A percentile compares a stretch with the other conserved stretches of the same genome.
These are phyloP conservation scores for Cyclotella cryptica DNA, from an alignment of 108 stramenopile genomes.

Conservation along the genomic window DNA sequence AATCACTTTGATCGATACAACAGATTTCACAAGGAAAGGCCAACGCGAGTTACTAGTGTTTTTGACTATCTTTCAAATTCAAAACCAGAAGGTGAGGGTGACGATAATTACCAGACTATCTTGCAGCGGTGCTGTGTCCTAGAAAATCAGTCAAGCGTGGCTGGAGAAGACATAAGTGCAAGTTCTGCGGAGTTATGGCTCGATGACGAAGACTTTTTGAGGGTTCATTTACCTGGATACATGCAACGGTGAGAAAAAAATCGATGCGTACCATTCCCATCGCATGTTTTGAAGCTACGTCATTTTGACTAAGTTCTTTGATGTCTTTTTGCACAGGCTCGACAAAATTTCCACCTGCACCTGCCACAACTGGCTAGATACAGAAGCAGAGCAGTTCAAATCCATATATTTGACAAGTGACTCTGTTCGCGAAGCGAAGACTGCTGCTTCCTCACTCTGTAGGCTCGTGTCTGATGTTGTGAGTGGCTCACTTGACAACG, in stretches of 20 bases:
- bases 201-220: conserved; percentile 49
- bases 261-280: too few relatives aligned
- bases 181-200: conserved; percentile 26
- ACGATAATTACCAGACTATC: conserved; percentile 29
- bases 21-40: conserved; percentile 55
- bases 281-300: neutral
- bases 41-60: conserved; percentile 39
- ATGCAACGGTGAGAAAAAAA: conserved; percentile 46
- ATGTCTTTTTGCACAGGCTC: conserved; percentile 14
- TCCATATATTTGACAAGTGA: conserved; percentile 63
- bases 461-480: conserved; percentile 50
- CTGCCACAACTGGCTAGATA: conserved; percentile 48
- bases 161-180: neutral
- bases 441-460: conserved; percentile 61
- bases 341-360: conserved; percentile 44
- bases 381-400: conserved; percentile 63
- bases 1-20: conserved; percentile 57
- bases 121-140: conserved; percentile 29
- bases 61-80: conserved; percentile 37
- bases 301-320: neutral
- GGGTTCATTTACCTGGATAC: conserved; percentile 60
- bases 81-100: neutral
- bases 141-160: conserved; percentile 7
- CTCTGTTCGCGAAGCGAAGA: conserved; percentile 49
- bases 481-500: conserved; percentile 47